Evolutionary conservation across 129 eudicot species (phyloP), one percentile per base, ranked within the genome.

Genomic region (Logfia minima): DNA sequence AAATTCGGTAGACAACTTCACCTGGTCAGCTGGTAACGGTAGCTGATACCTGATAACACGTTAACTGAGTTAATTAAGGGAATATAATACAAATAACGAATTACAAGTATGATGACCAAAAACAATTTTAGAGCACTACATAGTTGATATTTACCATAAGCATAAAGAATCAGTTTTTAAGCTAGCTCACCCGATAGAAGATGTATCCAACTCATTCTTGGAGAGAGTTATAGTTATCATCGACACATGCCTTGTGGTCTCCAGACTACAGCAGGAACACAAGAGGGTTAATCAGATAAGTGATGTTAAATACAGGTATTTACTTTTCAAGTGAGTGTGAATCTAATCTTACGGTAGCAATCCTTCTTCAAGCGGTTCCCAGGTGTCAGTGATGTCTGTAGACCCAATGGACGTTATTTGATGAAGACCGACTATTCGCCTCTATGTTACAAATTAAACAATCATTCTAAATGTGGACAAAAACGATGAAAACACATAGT

Each of bases 311-410:
- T 26, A 76, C 52, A 22, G 13, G 26, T 69, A 24, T 10, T 18
- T 67, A 21, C 5, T 26, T 9, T 53, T 19, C 8, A 68, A 22
- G 22, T 74, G 3, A 72, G 71, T 29, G 51, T 72, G 59, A 34
- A 21, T 65, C 35, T 68, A 23, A 13, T 21, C 96, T 89, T 89
- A 94, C 98, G 91, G 96, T 62, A 89, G 97, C 74, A 94, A 90
- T 82, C 98, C 98, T 83, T 94, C 98, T 85, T 94, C 98, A 10
- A 94, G 78, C 29, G 98, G 98, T 84, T 94, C 98, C 98, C 98
- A 94, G 29, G 96, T 89, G 82, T 94, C 98, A 31, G 93, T 94
- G 72, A 94, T 94, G 75, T 91, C 97, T 35, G 90, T 94, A 67
- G 98, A 94, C 55, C 87, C 90, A 63, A 94, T 89, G 45, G 96